Conservation (phyloP, 345 rosid genomes). For the Erodium maritimum region DNA sequence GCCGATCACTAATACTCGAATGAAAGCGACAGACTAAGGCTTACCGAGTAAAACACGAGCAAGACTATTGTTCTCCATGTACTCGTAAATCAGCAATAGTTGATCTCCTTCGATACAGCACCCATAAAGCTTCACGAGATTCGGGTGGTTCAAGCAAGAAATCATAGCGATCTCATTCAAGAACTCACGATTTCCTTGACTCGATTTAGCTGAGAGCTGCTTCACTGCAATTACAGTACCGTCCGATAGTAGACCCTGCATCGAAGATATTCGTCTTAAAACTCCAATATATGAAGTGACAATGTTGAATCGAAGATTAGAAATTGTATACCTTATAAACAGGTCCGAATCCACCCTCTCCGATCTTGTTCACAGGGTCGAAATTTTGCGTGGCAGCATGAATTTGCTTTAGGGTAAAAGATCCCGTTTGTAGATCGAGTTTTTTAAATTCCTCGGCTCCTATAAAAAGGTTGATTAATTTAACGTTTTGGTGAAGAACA, state of each 20-base stretch:
- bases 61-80: constrained; percentile 23
- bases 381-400: constrained; percentile 42
- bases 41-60: constrained; percentile 16
- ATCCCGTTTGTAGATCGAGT: constrained; percentile 12
- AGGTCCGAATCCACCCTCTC: constrained; percentile 65
- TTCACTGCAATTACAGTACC: constrained; percentile 18
- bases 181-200: constrained; percentile 22
- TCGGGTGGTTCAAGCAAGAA: constrained; percentile 17
- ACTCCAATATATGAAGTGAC: not conserved
- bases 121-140: constrained; percentile 20
- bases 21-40: not conserved
- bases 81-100: constrained; percentile 16
- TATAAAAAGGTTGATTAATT: no score
- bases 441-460: constrained; percentile 3
- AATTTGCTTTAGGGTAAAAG: constrained; percentile 42
- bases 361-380: constrained; percentile 37
- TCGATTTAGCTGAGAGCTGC: constrained; percentile 21
- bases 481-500: no score
- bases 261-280: not conserved
- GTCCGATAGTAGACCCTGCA: constrained; percentile 23
- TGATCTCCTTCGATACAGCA: constrained; percentile 22
- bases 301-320: not conserved
- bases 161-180: constrained; percentile 19
- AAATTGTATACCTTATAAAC: constrained; percentile 38
- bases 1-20: not conserved